phyloP scores from a whole-genome alignment of 129 eudicot species.

The Centella asiatica region DNA sequence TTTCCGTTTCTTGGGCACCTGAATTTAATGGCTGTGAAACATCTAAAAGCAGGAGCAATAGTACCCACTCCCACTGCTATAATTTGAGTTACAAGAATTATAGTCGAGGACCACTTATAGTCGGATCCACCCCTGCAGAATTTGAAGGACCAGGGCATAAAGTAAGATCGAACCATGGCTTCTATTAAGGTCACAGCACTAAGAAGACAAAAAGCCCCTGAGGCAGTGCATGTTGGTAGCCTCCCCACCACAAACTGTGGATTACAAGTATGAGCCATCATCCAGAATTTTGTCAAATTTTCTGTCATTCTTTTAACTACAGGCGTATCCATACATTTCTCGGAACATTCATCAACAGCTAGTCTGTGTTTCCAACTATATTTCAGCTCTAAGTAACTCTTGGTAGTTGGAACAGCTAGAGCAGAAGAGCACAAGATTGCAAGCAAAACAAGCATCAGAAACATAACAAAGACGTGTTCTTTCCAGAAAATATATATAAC shows the following conservation, averaged over 20 bases:
- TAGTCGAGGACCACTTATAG: conserved; percentile 43
- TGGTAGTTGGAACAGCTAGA: conserved; percentile 43
- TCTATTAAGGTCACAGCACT: conserved; percentile 28
- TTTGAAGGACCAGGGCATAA: conserved; percentile 33
- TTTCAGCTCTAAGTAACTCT: conserved; percentile 34
- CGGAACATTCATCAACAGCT: conserved; percentile 31
- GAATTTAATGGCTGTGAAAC: conserved; percentile 44
- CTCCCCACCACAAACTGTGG: conserved; percentile 59
- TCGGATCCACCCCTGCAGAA: conserved; percentile 43
- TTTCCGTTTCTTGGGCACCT: conserved; percentile 28
- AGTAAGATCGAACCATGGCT: conserved; percentile 24
- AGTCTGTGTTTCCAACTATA: conserved; percentile 30
- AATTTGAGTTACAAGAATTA: conserved; percentile 34
- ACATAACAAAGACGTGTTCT: conserved; percentile 26
- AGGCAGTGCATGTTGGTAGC: conserved; percentile 48
- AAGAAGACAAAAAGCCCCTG: conserved; percentile 47
- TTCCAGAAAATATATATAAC: conserved; percentile 40
- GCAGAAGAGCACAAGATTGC: conserved; percentile 38
- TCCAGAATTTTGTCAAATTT: conserved; percentile 41
- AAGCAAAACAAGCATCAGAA: conserved; percentile 49
- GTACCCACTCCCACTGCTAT: conserved; percentile 47
- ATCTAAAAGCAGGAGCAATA: conserved; percentile 53
- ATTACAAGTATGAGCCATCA: conserved; percentile 51
- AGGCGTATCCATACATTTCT: conserved; percentile 5
- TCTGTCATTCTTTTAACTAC: conserved; percentile 18